phyloP scores from a whole-genome alignment of 2,329 filamentous ascomycete species.

The Leptographium wingfieldii region DNA sequence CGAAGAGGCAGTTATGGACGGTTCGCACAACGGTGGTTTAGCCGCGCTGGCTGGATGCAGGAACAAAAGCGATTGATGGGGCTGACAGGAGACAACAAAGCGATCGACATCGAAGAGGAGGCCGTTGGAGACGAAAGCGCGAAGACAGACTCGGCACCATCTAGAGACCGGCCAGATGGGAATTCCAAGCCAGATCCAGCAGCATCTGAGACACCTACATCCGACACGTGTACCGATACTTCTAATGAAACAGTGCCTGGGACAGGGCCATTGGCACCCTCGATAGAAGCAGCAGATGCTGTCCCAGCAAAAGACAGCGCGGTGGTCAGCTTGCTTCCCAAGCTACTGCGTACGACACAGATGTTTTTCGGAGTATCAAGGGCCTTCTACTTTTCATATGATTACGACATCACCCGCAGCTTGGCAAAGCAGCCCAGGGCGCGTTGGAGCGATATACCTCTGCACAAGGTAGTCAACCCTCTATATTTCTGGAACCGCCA shows the following conservation, averaged over 20 bases:
- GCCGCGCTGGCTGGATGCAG: conserved; percentile 65
- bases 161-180: not conserved
- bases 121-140: not conserved
- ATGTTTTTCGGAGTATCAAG: conserved; percentile 69
- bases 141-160: not conserved
- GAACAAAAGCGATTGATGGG: conserved; percentile 59
- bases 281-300: conserved; percentile 12
- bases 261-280: not conserved
- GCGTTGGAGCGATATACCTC: conserved; percentile 39
- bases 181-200: not conserved
- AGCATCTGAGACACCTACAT: not conserved
- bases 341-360: conserved; percentile 70
- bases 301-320: conserved; percentile 17
- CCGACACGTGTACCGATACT: conserved; percentile 1
- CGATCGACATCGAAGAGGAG: conserved; percentile 17
- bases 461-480: conserved; percentile 62
- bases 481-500: conserved; percentile 87
- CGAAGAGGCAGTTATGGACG: conserved; percentile 73
- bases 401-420: conserved; percentile 75
- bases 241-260: not conserved
- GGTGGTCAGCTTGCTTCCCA: conserved; percentile 56
- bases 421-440: conserved; percentile 25
- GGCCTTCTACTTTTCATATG: conserved; percentile 94
- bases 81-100: conserved; percentile 40
- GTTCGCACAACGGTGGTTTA: conserved; percentile 89